phyloP scores from a whole-genome alignment of 805 yeast genomes.

The Brettanomyces naardenensis region DNA sequence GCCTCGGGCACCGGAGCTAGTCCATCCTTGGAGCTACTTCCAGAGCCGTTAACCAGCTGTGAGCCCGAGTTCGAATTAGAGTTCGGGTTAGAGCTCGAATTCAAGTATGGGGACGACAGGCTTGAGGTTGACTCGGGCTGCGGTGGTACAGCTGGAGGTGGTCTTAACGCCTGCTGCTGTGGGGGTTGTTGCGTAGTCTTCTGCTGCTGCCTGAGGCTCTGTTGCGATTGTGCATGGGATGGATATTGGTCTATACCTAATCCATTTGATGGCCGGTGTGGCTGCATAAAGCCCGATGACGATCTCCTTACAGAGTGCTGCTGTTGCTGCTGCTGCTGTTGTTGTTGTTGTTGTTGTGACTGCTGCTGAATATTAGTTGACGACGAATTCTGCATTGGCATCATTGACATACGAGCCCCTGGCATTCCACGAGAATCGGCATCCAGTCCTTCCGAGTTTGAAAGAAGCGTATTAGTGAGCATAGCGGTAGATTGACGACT shows the following conservation, averaged over 20 bases:
- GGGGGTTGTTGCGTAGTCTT: constrained; percentile 2
- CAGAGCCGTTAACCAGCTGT: background rate
- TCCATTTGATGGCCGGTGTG: background rate
- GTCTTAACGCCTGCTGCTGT: background rate
- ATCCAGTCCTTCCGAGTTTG: constrained; percentile 10
- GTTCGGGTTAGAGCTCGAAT: background rate
- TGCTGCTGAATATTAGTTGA: constrained; percentile 7
- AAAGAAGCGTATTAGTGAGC: constrained; percentile 14
- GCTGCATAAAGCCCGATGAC: background rate
- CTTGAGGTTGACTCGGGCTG: constrained; percentile 4
- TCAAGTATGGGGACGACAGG: constrained; percentile 2
- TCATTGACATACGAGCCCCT: constrained; percentile 23
- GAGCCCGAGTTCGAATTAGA: background rate
- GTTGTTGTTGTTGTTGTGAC: no score
- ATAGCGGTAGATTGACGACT: constrained; percentile 31
- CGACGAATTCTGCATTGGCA: constrained; percentile 14
- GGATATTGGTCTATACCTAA: background rate
- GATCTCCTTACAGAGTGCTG: constrained; percentile 1
- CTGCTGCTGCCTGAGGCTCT: constrained; percentile 2
- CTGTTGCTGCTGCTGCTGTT: constrained; percentile 7
- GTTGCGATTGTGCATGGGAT: background rate
- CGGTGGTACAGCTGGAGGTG: background rate
- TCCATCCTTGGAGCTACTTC: constrained; percentile 5
- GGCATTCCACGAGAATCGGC: constrained; percentile 24
- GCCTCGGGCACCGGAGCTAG: constrained; percentile 23